A percentile compares a stretch with the other conserved stretches of the same genome.
These are phyloP conservation scores for Pyrus communis DNA, from an alignment of 306 rosid genomes.

Conservation along the genomic window DNA sequence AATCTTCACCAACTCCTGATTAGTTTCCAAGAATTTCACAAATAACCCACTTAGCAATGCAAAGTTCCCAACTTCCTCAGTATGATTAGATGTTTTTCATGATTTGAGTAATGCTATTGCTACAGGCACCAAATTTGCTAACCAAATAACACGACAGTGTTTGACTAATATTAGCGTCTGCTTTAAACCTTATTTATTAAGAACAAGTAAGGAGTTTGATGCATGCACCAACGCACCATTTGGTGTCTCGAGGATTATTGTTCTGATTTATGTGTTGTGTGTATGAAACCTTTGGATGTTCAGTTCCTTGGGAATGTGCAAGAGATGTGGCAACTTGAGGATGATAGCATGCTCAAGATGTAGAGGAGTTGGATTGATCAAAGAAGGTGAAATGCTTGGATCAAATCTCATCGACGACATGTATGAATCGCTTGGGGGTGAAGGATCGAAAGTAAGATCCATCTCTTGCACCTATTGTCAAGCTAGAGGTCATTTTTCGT, in stretches of 20 bases:
- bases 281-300: slow-evolving; percentile 3
- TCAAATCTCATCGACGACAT: slow-evolving; percentile 35
- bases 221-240: not conserved
- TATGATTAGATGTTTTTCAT: not conserved
- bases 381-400: slow-evolving; percentile 48
- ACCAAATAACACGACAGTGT: not conserved
- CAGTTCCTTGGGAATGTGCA: slow-evolving; percentile 84
- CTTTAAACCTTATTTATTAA: not conserved
- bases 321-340: slow-evolving; percentile 69
- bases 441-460: slow-evolving; percentile 28
- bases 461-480: slow-evolving; percentile 52
- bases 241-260: not conserved
- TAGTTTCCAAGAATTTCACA: not conserved
- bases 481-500: slow-evolving; percentile 62
- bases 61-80: not conserved
- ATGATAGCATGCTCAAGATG: slow-evolving; percentile 69
- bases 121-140: no score
- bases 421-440: slow-evolving; percentile 35
- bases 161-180: no score
- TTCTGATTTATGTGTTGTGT: not conserved
- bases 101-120: no score
- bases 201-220: not conserved
- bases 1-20: not conserved
- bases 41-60: not conserved
- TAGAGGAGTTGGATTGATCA: slow-evolving; percentile 58